phyloP scores from a whole-genome alignment of 73 alveolate species.

The Paramecium caudatum region DNA sequence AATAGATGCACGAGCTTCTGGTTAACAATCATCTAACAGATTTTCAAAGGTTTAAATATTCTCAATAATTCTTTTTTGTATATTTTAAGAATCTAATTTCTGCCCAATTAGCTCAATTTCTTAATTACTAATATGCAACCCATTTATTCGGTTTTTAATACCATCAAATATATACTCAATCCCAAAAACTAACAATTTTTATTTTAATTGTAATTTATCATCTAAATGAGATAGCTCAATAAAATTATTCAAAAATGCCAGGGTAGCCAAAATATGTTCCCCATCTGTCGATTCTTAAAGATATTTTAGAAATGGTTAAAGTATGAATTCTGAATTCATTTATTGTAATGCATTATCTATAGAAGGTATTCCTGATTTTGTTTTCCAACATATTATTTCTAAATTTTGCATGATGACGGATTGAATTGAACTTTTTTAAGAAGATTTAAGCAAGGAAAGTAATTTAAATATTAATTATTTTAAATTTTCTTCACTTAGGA shows the following conservation, averaged over 20 bases:
- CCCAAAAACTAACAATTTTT: background rate
- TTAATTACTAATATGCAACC: background rate
- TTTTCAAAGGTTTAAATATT: background rate
- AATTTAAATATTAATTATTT: too few relatives aligned
- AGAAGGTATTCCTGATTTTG: background rate
- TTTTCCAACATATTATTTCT: conserved; percentile 28
- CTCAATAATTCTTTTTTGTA: background rate
- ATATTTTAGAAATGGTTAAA: background rate
- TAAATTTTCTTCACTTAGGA: too few relatives aligned
- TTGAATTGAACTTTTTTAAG: background rate
- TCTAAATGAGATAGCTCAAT: conserved; percentile 4
- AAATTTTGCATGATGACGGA: background rate
- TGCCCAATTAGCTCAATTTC: background rate
- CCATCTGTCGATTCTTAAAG: background rate
- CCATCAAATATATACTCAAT: background rate
- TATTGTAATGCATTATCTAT: background rate
- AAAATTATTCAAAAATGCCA: conserved; percentile 2
- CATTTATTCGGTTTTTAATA: background rate
- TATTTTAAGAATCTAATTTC: background rate
- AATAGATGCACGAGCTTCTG: background rate
- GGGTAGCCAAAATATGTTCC: conserved; percentile 5
- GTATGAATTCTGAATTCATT: background rate
- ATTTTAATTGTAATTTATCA: background rate
- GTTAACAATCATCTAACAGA: background rate
- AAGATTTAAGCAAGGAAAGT: too few relatives aligned